Conservation (phyloP, 441 rosid species). For the Flueggea neowawraea region DNA sequence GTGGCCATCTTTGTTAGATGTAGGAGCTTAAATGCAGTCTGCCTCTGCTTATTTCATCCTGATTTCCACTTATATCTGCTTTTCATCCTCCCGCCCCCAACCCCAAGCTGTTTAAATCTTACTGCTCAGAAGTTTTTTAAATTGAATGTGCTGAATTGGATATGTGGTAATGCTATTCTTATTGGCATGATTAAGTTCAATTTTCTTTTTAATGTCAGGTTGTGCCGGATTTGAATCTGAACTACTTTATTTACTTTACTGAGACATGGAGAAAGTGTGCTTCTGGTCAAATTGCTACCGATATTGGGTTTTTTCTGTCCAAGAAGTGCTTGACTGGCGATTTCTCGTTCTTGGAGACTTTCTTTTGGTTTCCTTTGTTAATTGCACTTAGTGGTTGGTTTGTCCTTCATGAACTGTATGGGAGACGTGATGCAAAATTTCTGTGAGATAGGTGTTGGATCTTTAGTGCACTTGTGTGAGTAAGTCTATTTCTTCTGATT, state of each 20-base stretch:
- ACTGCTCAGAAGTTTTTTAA: too few species aligned
- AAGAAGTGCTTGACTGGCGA: slow-evolving; percentile 94
- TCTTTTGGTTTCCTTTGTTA: slow-evolving; percentile 78
- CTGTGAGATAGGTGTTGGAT: slow-evolving; percentile 63
- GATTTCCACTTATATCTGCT: too few species aligned
- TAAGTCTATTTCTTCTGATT: slow-evolving; percentile 20
- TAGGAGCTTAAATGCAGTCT: too few species aligned
- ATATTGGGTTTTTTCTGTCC: slow-evolving; percentile 66
- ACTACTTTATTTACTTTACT: slow-evolving; percentile 26
- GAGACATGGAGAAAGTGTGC: slow-evolving; percentile 73
- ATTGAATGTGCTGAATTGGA: too few species aligned
- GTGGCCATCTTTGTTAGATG: too few species aligned
- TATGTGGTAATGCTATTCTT: too few species aligned
- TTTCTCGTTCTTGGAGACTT: slow-evolving; percentile 68
- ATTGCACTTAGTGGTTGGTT: slow-evolving; percentile 77
- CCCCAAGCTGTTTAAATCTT: too few species aligned
- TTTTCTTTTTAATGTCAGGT: slow-evolving; percentile 38
- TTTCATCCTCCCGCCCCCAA: too few species aligned
- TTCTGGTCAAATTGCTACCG: slow-evolving; percentile 66
- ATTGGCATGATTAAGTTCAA: background rate
- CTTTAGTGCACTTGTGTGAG: slow-evolving; percentile 40
- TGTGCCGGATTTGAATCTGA: slow-evolving; percentile 43
- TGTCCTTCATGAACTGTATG: slow-evolving; percentile 37
- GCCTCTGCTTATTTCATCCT: too few species aligned
- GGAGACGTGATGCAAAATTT: slow-evolving; percentile 63